Evolutionary conservation across 345 rosid species (phyloP).

Genomic region (Populus simonii): DNA sequence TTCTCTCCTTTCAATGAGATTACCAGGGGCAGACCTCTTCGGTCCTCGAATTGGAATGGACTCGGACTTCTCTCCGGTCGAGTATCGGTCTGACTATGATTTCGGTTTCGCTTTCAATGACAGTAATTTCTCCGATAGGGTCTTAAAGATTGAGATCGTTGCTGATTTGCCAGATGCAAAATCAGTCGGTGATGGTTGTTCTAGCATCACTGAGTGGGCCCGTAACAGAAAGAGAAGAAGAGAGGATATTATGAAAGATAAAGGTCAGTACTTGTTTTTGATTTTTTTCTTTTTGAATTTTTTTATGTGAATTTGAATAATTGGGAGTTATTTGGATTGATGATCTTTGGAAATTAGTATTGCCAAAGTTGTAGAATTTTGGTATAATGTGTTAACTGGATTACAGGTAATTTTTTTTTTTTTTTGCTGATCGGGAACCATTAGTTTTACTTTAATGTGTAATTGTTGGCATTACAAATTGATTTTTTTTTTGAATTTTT

Average conservation of each 20-base stretch:
- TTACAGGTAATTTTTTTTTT: background rate
- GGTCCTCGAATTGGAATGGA: conserved; percentile 42
- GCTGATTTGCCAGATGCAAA: conserved; percentile 42
- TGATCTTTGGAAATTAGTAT: no score
- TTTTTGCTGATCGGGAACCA: background rate
- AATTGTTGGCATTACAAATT: background rate
- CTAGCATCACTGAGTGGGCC: conserved; percentile 64
- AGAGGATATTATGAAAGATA: conserved; percentile 52
- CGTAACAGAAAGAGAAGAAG: conserved; percentile 69
- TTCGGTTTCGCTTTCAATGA: conserved; percentile 81
- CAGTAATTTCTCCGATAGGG: conserved; percentile 72
- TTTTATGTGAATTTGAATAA: background rate
- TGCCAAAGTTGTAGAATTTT: no score
- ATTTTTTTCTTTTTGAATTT: background rate
- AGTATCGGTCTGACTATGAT: conserved; percentile 39
- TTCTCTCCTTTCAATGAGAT: background rate
- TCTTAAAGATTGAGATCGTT: conserved; percentile 64
- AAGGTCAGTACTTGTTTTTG: conserved; percentile 9
- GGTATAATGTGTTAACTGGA: background rate
- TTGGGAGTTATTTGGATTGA: background rate
- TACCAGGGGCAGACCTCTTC: conserved; percentile 34
- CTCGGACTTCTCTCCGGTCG: conserved; percentile 37
- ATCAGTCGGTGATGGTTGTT: conserved; percentile 43
- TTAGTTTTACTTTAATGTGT: background rate
- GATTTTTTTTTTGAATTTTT: background rate